These are phyloP conservation scores for Lipomyces yamadae DNA, from an alignment of 805 yeast species.

Conservation along the genomic window DNA sequence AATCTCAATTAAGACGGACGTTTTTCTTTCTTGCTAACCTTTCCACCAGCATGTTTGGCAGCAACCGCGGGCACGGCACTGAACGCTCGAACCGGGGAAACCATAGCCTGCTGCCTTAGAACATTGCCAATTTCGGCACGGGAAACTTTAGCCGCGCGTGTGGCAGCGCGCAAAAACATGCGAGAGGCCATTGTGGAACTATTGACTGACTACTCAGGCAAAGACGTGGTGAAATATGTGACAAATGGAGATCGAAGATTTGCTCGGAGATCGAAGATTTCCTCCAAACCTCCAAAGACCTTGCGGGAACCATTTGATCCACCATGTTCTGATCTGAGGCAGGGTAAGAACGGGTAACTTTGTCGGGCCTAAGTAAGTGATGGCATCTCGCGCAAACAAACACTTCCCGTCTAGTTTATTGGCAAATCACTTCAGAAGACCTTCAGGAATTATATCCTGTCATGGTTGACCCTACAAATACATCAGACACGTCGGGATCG, in stretches of 20 bases:
- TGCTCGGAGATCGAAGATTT: not conserved
- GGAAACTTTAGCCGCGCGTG: slow-evolving; percentile 9
- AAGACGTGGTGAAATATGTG: not conserved
- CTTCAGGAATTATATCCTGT: not conserved
- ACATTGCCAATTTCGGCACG: not conserved
- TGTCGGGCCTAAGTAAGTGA: too few relatives aligned
- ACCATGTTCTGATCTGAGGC: not conserved
- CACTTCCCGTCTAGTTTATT: not conserved
- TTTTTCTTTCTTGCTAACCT: slow-evolving; percentile 8
- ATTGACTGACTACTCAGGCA: not conserved
- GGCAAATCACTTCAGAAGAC: not conserved
- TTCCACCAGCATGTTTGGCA: not conserved
- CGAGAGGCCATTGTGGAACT: slow-evolving; percentile 23
- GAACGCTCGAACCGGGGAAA: slow-evolving; percentile 13
- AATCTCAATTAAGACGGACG: not conserved
- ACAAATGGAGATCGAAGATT: not conserved
- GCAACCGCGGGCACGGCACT: slow-evolving; percentile 9
- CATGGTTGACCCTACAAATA: not conserved
- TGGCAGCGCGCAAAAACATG: slow-evolving; percentile 13
- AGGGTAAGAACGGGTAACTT: not conserved
- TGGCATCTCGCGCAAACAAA: too few relatives aligned
- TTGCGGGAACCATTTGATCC: not conserved
- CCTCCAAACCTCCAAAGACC: not conserved
- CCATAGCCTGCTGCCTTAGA: slow-evolving; percentile 8
- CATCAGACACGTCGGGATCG: not conserved